A percentile compares a stretch with the other conserved stretches of the same genome.
These are phyloP conservation scores for Leccinum fuscescens DNA, from an alignment of 1,284 basidiomycete genomes.

Conservation along the genomic window DNA sequence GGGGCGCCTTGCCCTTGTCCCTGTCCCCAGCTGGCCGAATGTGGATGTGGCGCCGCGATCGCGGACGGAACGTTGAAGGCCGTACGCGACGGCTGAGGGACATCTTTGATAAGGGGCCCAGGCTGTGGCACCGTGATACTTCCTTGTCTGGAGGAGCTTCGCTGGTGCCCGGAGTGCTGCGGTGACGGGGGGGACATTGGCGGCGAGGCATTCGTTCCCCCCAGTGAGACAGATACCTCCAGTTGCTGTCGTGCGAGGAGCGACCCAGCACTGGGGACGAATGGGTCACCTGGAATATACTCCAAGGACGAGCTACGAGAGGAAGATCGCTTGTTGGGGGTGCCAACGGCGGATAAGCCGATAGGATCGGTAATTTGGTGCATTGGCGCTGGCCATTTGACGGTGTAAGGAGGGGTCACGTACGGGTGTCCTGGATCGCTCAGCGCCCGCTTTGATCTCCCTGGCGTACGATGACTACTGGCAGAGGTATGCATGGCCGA, in stretches of 20 bases:
- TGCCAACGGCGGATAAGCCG: background rate
- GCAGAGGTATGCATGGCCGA: slow-evolving; percentile 19
- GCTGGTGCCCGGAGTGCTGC: slow-evolving; percentile 13
- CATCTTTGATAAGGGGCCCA: slow-evolving; percentile 14
- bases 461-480: slow-evolving; percentile 8
- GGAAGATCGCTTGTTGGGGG: slow-evolving; percentile 5
- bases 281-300: slow-evolving; percentile 11
- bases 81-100: slow-evolving; percentile 23
- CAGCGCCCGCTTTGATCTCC: slow-evolving; percentile 16
- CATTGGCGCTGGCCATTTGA: slow-evolving; percentile 26
- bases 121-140: slow-evolving; percentile 16
- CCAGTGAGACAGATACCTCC: slow-evolving; percentile 1
- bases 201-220: slow-evolving; percentile 9
- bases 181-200: slow-evolving; percentile 18
- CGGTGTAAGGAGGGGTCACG: slow-evolving; percentile 24
- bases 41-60: slow-evolving; percentile 16
- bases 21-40: slow-evolving; percentile 8
- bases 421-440: slow-evolving; percentile 29
- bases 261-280: slow-evolving; percentile 10
- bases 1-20: slow-evolving; percentile 4
- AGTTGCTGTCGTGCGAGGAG: slow-evolving; percentile 11
- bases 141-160: slow-evolving; percentile 21
- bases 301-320: slow-evolving; percentile 29
- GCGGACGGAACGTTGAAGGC: slow-evolving; percentile 13
- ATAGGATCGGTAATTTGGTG: slow-evolving; percentile 22